phyloP scores from a whole-genome alignment of 257 asterid species.

The Lavandula angustifolia region DNA sequence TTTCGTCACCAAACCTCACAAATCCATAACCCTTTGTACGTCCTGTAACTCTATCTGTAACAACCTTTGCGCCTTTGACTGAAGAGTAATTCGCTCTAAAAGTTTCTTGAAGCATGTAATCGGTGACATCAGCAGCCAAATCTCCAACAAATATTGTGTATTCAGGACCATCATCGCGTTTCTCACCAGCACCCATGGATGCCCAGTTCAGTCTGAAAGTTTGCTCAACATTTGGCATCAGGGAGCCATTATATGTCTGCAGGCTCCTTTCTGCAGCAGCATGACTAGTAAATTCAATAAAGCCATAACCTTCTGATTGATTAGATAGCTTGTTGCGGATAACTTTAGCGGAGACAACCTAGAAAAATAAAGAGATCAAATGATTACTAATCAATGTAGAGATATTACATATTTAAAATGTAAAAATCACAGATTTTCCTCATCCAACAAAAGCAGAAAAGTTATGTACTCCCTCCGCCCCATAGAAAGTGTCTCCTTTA shows the following conservation, averaged over 20 bases:
- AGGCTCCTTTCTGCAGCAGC: constrained; percentile 83
- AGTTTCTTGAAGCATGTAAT: constrained; percentile 83
- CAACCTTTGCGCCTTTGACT: constrained; percentile 87
- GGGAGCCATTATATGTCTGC: constrained; percentile 64
- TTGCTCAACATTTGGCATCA: constrained; percentile 82
- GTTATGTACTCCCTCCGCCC: no score
- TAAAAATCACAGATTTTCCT: no score
- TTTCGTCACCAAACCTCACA: constrained; percentile 82
- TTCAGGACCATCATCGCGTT: constrained; percentile 79
- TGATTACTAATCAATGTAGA: background rate
- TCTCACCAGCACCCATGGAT: constrained; percentile 88
- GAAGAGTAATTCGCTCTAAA: constrained; percentile 73
- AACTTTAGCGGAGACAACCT: constrained; percentile 76
- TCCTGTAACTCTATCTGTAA: constrained; percentile 81
- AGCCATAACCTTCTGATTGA: constrained; percentile 91
- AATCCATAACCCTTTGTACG: constrained; percentile 93
- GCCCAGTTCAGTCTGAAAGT: constrained; percentile 91
- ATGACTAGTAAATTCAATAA: constrained; percentile 76
- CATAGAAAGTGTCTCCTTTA: no score
- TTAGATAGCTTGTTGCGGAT: constrained; percentile 81
- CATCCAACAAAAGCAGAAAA: background rate
- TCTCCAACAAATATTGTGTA: constrained; percentile 90
- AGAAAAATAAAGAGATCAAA: constrained; percentile 24
- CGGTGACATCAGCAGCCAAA: constrained; percentile 94
- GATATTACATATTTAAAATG: background rate